A percentile compares a stretch with the other conserved stretches of the same genome.
Conservation (phyloP, 768 basidiomycete species). For the Serendipita sp. region DNA sequence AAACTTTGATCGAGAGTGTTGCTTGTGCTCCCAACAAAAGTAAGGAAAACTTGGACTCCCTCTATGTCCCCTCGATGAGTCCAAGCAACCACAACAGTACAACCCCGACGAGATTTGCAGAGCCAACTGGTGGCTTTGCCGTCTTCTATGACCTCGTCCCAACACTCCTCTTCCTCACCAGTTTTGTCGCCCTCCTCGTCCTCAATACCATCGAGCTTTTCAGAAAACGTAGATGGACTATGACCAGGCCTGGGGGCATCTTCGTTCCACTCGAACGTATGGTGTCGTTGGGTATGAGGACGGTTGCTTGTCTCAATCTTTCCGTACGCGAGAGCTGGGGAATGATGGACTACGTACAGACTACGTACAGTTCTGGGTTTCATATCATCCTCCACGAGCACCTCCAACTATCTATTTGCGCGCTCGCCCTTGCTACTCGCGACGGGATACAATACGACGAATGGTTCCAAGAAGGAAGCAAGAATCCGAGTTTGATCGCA, state of each 20-base stretch:
- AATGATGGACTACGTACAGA: background rate
- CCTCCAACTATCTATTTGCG: background rate
- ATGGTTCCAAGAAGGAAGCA: background rate
- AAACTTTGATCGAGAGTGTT: no score
- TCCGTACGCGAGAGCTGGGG: background rate
- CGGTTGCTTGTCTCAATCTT: background rate
- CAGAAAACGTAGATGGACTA: background rate
- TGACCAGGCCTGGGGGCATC: background rate
- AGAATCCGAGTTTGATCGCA: background rate
- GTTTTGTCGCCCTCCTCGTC: background rate
- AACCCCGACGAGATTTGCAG: background rate
- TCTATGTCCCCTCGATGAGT: background rate
- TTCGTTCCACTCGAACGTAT: background rate
- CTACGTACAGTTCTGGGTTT: background rate
- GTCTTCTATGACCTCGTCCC: background rate
- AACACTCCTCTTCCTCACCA: background rate
- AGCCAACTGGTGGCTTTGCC: background rate
- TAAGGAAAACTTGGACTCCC: background rate
- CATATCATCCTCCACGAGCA: background rate
- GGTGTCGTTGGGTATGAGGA: background rate
- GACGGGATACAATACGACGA: background rate
- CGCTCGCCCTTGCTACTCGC: background rate
- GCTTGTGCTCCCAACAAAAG: no score
- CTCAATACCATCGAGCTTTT: background rate
- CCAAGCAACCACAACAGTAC: background rate